Evolutionary conservation across 2,329 filamentous ascomycete genomes (phyloP).

Genomic region (Talaromyces piceae): DNA sequence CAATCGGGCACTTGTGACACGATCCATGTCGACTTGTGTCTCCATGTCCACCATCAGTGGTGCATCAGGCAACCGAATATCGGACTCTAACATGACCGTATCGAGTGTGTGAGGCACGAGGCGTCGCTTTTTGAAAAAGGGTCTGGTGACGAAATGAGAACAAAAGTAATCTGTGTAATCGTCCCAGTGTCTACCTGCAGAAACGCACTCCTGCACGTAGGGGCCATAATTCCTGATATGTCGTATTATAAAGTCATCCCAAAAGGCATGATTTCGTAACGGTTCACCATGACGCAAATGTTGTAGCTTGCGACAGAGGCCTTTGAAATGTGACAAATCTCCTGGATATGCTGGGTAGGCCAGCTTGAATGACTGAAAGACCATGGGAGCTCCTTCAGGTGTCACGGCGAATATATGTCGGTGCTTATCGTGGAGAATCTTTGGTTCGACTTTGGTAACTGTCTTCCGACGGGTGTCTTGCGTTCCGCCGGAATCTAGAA

Average conservation of each 20-base stretch:
- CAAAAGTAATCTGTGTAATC: conserved; percentile 35
- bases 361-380: conserved; percentile 31
- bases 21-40: conserved; percentile 3
- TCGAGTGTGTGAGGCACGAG: conserved; percentile 27
- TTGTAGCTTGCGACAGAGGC: conserved; percentile 31
- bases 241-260: conserved; percentile 42
- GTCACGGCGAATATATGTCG: neutral
- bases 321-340: conserved; percentile 30
- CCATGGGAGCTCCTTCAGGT: conserved; percentile 16
- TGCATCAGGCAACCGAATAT: neutral
- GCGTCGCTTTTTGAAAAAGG: conserved; percentile 30
- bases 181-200: conserved; percentile 19
- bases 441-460: neutral
- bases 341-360: conserved; percentile 35
- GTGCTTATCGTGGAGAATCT: conserved; percentile 16
- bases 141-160: conserved; percentile 19
- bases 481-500: neutral
- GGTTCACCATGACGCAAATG: conserved; percentile 22
- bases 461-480: no score
- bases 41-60: neutral
- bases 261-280: conserved; percentile 31
- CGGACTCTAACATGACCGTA: conserved; percentile 20
- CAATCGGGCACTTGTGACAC: conserved; percentile 2
- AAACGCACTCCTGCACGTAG: conserved; percentile 24
- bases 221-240: conserved; percentile 29